Evolutionary conservation across 805 yeast species (phyloP).

Genomic region (Ogataea pignaliae): DNA sequence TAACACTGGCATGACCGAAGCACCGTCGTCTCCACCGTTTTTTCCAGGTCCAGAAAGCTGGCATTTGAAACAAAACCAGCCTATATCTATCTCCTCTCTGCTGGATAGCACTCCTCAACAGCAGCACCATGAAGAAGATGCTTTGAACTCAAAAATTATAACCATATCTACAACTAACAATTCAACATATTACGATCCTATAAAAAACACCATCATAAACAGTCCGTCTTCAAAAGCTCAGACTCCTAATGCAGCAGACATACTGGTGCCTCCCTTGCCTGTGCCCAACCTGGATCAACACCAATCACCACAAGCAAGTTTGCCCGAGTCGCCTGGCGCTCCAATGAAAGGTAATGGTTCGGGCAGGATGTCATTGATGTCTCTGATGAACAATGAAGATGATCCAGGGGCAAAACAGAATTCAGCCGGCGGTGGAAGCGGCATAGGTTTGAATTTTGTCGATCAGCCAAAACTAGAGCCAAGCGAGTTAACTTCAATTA

Average conservation of each 20-base stretch:
- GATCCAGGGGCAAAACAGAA: constrained; percentile 1
- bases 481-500: too few species aligned
- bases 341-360: background rate
- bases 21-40: too few species aligned
- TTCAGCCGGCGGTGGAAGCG: too few species aligned
- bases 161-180: background rate
- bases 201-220: constrained; percentile 6
- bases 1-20: too few species aligned
- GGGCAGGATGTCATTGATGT: constrained; percentile 20
- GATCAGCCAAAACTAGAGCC: background rate
- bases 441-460: background rate
- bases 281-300: background rate
- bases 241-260: background rate
- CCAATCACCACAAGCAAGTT: background rate
- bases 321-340: background rate
- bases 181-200: constrained; percentile 13
- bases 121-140: background rate
- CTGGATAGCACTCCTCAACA: background rate
- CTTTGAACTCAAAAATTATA: background rate
- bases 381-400: constrained; percentile 22
- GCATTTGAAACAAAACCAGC: background rate
- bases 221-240: background rate
- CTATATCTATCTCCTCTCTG: constrained; percentile 2
- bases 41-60: too few species aligned
- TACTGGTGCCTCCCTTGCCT: too few species aligned